Evolutionary conservation across 495 filamentous ascomycete genomes (phyloP), one percentile per base, ranked within the genome.

Genomic region (Sphaerosporella brunnea): DNA sequence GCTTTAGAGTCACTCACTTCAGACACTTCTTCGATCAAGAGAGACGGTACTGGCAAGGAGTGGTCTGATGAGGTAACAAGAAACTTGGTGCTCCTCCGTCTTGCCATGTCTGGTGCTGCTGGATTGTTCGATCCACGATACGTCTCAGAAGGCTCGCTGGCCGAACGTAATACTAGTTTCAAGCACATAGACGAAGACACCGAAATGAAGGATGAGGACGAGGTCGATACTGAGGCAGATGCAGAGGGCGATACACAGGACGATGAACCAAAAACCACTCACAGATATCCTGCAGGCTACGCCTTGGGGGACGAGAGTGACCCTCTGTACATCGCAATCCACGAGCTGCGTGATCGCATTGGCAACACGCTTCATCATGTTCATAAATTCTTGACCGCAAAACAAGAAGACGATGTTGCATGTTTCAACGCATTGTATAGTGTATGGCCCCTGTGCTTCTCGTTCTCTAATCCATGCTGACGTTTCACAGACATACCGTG

Each of bases 21-120:
- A 51, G 79, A 84, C 28, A 74, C 76, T 24, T 84, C 87, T 3
- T 78, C 72, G n/a, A 77, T 94, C 23, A 95, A 87, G 62, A 73
- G 88, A 36, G 85, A 92, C 54, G 90, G 90, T 36, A 92, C 82
- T 58, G 90, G 88, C 44, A 96, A 96, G 63, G 87, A 92, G 54
- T 99, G 90, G 90, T 94, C 87, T 0, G 90, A 99, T 64, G 92
- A 96, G 63, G 78, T 95, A 24, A 83, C 85, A 2, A 68, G 90
- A 48, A 92, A 92, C 61, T 64, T 99, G 38, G 79, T 84, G 2
- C 79, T 93, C 39, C 66, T 96, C 15, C 72, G 87, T 48, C 71
- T 99, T 26, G 70, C 92, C 23, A 70, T 94, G 43, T 92, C 86
- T 10, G 90, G 90, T 32, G 73, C 93, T 8, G 82, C 87, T 7